Evolutionary conservation across 345 rosid species (phyloP).

Genomic region (Raphanus raphanistrum): DNA sequence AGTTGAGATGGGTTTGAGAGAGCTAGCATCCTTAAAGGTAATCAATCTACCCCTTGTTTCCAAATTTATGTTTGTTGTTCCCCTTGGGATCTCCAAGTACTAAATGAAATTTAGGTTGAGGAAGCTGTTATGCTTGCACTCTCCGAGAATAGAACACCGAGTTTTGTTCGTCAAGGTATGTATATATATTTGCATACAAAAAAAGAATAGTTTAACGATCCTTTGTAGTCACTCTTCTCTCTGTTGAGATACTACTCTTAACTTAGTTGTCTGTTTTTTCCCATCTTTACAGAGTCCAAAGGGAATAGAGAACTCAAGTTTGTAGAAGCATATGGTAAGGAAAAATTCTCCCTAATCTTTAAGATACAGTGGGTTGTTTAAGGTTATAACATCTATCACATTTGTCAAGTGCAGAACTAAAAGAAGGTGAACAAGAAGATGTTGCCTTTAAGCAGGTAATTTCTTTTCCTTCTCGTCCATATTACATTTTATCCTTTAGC

Average conservation of each 20-base stretch:
- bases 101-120: slow-evolving; percentile 58
- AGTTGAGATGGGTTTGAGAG: slow-evolving; percentile 96
- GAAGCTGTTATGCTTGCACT: slow-evolving; percentile 83
- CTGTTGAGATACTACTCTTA: not conserved
- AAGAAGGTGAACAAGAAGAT: slow-evolving; percentile 80
- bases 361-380: not conserved
- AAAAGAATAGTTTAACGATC: too few relatives aligned
- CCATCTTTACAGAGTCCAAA: slow-evolving; percentile 57
- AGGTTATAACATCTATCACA: not conserved
- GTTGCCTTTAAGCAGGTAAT: slow-evolving; percentile 83
- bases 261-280: slow-evolving; percentile 6
- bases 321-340: slow-evolving; percentile 77
- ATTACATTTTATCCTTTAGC: not conserved
- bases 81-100: not conserved
- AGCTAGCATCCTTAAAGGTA: slow-evolving; percentile 91
- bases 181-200: not conserved
- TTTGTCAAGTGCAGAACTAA: slow-evolving; percentile 56
- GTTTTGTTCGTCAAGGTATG: slow-evolving; percentile 53
- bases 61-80: not conserved
- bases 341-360: not conserved
- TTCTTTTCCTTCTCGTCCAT: not conserved
- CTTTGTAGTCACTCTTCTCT: not conserved
- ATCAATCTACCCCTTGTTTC: not conserved
- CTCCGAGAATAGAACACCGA: slow-evolving; percentile 58
- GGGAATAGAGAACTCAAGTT: slow-evolving; percentile 61